Percentiles rank a stretch among this genome's conserved stretches.
These are phyloP conservation scores for Arthroderma uncinatum DNA, from an alignment of 2,329 filamentous ascomycete genomes.

Conservation along the genomic window DNA sequence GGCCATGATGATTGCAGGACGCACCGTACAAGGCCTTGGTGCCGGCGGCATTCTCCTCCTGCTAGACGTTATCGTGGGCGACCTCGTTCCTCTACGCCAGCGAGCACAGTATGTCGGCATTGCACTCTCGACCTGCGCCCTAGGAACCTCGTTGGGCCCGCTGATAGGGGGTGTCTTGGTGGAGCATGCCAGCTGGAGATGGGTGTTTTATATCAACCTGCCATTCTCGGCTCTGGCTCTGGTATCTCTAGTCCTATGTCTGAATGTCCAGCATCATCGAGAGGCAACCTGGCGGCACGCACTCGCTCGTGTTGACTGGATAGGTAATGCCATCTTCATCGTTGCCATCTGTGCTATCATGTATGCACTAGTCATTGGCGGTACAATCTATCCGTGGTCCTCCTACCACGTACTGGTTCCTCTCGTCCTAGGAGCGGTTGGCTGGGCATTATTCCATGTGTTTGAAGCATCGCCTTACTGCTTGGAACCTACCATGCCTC, in stretches of 20 bases:
- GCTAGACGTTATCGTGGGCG: conserved; percentile 40
- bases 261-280: conserved; percentile 11
- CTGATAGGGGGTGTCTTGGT: conserved; percentile 24
- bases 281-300: background rate
- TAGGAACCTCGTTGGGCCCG: conserved; percentile 23
- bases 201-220: conserved; percentile 47
- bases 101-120: conserved; percentile 38
- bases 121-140: conserved; percentile 36
- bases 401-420: conserved; percentile 3
- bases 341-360: background rate
- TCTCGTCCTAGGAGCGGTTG: conserved; percentile 5
- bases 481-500: conserved; percentile 32
- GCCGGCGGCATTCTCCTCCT: conserved; percentile 40
- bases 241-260: conserved; percentile 21
- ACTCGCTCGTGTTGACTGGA: conserved; percentile 3
- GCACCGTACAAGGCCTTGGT: conserved; percentile 41
- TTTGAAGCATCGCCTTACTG: conserved; percentile 1
- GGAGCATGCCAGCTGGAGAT: conserved; percentile 39
- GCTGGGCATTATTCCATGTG: background rate
- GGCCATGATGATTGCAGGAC: conserved; percentile 37
- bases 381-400: conserved; percentile 7
- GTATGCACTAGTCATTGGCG: background rate
- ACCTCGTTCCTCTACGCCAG: conserved; percentile 39
- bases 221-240: conserved; percentile 42
- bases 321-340: conserved; percentile 3